Percentiles rank a stretch among this genome's conserved stretches.
These are phyloP conservation scores for Macrotyloma uniflorum DNA, from an alignment of 306 rosid genomes.

Conservation along the genomic window DNA sequence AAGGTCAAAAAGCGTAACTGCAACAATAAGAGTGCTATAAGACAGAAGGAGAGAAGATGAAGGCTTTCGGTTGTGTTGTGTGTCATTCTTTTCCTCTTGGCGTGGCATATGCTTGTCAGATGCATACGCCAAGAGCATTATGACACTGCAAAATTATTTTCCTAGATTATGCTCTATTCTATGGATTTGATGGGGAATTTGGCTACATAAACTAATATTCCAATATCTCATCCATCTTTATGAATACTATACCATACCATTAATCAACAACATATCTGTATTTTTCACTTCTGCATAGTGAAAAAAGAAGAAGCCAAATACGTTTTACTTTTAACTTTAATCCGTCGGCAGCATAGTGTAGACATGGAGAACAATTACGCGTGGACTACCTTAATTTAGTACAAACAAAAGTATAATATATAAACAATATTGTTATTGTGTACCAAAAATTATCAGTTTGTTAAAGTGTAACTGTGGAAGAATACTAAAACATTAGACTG, in stretches of 20 bases:
- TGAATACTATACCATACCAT: constrained; percentile 3
- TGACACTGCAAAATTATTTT: constrained; percentile 36
- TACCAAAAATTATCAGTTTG: constrained; percentile 13
- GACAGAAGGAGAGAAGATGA: not conserved
- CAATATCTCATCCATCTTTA: constrained; percentile 34
- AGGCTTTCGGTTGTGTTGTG: constrained; percentile 29
- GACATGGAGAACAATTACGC: not conserved
- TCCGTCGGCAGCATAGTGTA: constrained; percentile 29
- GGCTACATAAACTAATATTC: constrained; percentile 35
- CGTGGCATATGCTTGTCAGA: constrained; percentile 40
- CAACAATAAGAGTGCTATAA: constrained; percentile 30
- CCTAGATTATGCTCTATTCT: constrained; percentile 1
- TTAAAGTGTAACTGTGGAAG: not conserved
- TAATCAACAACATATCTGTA: not conserved
- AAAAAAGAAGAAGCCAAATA: not conserved
- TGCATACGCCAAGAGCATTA: constrained; percentile 42
- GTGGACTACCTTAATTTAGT: not conserved
- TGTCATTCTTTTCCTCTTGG: constrained; percentile 44
- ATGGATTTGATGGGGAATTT: constrained; percentile 40
- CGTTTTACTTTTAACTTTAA: not conserved
- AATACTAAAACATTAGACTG: not conserved
- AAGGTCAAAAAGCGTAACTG: constrained; percentile 41
- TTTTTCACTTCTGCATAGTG: not conserved
- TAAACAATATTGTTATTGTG: not conserved
- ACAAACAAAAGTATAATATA: not conserved